phyloP scores from a whole-genome alignment of 1,139 yeast genomes.

The Kluyveromyces sp. region DNA sequence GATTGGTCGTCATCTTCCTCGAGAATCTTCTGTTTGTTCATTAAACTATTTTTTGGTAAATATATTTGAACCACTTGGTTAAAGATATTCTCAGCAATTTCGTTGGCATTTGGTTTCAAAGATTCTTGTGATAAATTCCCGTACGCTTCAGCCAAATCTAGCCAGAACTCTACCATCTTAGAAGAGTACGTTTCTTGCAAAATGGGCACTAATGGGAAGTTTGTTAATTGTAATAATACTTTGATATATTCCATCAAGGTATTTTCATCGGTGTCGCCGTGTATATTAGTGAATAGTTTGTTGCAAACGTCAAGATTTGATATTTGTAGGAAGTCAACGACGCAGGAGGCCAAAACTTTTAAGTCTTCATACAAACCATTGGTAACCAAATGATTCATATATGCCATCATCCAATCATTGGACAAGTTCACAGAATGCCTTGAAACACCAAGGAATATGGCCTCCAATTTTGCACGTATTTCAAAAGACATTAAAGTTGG shows the following conservation, averaged over 20 bases:
- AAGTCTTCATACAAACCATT: constrained; percentile 39
- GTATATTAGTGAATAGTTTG: constrained; percentile 35
- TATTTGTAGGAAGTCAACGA: constrained; percentile 45
- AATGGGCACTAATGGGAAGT: constrained; percentile 53
- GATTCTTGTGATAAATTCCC: constrained; percentile 24
- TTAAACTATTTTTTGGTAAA: constrained; percentile 27
- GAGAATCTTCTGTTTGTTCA: constrained; percentile 25
- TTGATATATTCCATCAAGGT: constrained; percentile 37
- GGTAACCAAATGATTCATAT: constrained; percentile 35
- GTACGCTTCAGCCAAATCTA: constrained; percentile 55
- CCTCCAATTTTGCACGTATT: constrained; percentile 26
- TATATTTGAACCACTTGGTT: constrained; percentile 28
- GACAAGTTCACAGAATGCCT: constrained; percentile 11
- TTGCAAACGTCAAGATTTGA: constrained; percentile 45
- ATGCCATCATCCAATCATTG: constrained; percentile 32
- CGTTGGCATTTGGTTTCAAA: constrained; percentile 19
- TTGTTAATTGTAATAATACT: constrained; percentile 50
- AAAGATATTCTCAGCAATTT: constrained; percentile 24
- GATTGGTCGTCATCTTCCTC: constrained; percentile 26
- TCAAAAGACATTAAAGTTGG: constrained; percentile 30
- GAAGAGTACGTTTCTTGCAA: constrained; percentile 62
- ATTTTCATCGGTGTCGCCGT: constrained; percentile 9
- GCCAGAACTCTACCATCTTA: constrained; percentile 74
- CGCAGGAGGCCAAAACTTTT: constrained; percentile 42
- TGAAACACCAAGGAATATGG: constrained; percentile 29